phyloP scores from a whole-genome alignment of 768 basidiomycete species.

The Boletus rubescentipes region DNA sequence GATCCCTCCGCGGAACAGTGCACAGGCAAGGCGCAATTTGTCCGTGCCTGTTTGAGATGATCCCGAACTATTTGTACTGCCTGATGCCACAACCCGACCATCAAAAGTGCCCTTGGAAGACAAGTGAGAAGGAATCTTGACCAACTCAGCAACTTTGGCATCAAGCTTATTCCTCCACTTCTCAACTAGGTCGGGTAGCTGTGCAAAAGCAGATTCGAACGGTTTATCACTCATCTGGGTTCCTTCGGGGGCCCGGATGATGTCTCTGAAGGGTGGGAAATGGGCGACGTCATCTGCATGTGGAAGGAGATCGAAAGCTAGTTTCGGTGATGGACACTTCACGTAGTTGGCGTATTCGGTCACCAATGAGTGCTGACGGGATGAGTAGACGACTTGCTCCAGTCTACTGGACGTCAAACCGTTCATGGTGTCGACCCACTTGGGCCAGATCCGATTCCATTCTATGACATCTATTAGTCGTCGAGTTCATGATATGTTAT shows the following conservation, averaged over 20 bases:
- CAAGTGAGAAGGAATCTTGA: not conserved
- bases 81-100: not conserved
- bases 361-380: not conserved
- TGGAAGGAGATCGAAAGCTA: not conserved
- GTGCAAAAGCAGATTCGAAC: not conserved
- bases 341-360: not conserved
- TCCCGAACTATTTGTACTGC: not conserved
- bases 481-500: not conserved
- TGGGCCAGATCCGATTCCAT: not conserved
- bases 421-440: not conserved
- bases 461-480: not conserved
- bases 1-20: not conserved
- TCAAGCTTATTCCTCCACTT: not conserved
- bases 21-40: conserved; percentile 11
- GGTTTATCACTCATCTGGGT: not conserved
- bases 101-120: not conserved
- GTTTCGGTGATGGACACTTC: not conserved
- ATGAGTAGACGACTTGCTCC: not conserved
- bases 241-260: not conserved
- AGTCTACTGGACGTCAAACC: too few species aligned
- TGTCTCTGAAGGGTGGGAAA: not conserved
- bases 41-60: not conserved
- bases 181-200: not conserved
- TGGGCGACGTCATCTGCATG: not conserved
- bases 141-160: not conserved